Evolutionary conservation across 2,329 filamentous ascomycete species (phyloP), one percentile per base, ranked within the genome.

Genomic region (Fusarium scirpi): DNA sequence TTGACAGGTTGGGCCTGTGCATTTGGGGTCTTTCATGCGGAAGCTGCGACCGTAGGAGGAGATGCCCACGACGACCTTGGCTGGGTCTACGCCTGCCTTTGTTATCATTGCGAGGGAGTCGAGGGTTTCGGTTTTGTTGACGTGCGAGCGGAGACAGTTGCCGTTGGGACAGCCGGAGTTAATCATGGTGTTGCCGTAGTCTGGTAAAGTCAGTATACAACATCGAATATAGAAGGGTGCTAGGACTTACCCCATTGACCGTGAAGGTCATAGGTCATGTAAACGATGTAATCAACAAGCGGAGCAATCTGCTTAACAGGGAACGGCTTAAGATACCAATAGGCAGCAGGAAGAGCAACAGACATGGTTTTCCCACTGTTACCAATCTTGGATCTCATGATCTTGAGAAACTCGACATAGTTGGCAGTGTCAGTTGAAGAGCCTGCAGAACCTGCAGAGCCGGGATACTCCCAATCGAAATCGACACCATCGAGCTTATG

Each of bases 391-490:
- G 65, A 62, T 18, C 71, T 71, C 51, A 79, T 67, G 5, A 74
- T 27, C 32, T 73, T 78, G 67, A 83, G 67, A 52, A 81, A 80
- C 41, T 73, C 76, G 49, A 79, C 79, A 41, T 80, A 80, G 56
- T 78, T 75, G 20, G 62, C n/a, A 2, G 74, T 76, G 15, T 80
- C 78, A 0, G 80, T 82, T 7, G 55, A 72, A 0, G 78, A 74
- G 3, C 76, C 72, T 0, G 53, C 48, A 11, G 61, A 54, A 12
- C 55, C 48, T 80, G 22, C 72, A 32, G 77, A 78, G 1, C 76
- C 78, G 1, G 80, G 80, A 57, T 85, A 85, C 58, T 84, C 83
- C 84, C 84, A 86, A 67, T 85, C 82, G 44, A 84, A 72, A 46
- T 85, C 82, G 12, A 85, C 73, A 0, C 84, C 83, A 48, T 85